These are phyloP conservation scores for Dinochytrium kinnereticum DNA, from an alignment of 371 early-diverging fungal genomes.

Conservation along the genomic window DNA sequence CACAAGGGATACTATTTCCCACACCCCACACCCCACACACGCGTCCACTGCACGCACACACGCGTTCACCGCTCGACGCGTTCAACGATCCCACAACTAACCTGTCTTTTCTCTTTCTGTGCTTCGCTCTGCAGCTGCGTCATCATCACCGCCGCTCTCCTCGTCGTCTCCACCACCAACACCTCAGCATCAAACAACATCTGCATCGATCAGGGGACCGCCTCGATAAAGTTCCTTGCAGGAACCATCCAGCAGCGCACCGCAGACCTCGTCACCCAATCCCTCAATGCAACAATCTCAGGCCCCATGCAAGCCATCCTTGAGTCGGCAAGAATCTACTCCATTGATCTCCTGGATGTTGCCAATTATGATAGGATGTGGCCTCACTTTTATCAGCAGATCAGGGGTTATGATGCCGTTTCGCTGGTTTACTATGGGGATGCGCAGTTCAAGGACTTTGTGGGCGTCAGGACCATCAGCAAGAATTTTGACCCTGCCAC, in stretches of 20 bases:
- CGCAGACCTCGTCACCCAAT: background rate
- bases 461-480: background rate
- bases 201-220: background rate
- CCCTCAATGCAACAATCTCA: background rate
- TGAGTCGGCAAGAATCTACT: background rate
- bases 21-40: too few relatives aligned
- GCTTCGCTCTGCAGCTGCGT: too few relatives aligned
- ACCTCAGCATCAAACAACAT: slow-evolving; percentile 8
- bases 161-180: slow-evolving; percentile 5
- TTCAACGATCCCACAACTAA: too few relatives aligned
- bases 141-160: background rate
- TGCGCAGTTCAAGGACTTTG: background rate
- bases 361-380: background rate
- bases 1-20: too few relatives aligned
- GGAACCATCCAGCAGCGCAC: background rate
- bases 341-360: background rate
- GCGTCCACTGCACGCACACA: too few relatives aligned
- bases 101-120: too few relatives aligned
- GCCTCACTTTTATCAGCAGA: slow-evolving; percentile 9
- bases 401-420: background rate
- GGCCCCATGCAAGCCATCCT: background rate
- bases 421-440: slow-evolving; percentile 12
- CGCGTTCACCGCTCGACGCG: too few relatives aligned
- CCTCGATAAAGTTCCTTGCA: background rate
- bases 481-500: background rate